Evolutionary conservation across 257 asterid genomes (phyloP), one percentile per base, ranked within the genome.

Genomic region (Ligustrum vulgare): DNA sequence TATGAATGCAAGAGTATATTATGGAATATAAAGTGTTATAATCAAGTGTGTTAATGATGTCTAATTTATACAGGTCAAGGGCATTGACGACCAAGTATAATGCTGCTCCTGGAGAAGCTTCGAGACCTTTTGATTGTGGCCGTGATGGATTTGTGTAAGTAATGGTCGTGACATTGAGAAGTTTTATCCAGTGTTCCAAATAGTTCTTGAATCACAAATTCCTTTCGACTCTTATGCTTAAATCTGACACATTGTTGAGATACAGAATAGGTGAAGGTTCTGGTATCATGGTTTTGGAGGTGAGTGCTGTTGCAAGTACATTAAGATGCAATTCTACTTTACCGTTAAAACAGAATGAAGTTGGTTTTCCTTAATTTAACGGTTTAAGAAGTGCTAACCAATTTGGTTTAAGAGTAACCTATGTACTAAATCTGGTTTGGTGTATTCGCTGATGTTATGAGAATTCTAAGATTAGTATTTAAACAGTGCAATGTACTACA

Each of bases 81-180:
- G 99, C 98, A 63, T 82, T 94, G 91, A 78, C 96, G n/a, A 92
- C 96, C 70, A 92, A 87, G 78, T 86, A 88, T 80, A 94, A 94
- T 72, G 81, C 78, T 76, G 77, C 51, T 47, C 99, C 99, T 36
- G 75, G 78, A 73, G 90, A 88, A 89, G 96, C 99, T 77, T 94
- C 97, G 7, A 89, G 97, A 78, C 99, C 98, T 75, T 94, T 94
- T 72, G 99, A 94, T 73, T 83, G 91, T 82, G 95, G 80, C 12
- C 98, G 99, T 65, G 98, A 94, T 87, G 99, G 99, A 37, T 94
- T 94, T 85, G 98, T 94, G 98, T 90, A 78, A 90, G 97, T 87
- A 72, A 72, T 43, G 34, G 32, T 62, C 67, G 35, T 72, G 60
- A 23, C 60, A 60, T 25, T 11, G 11, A 70, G 47, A 62, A 67